Conservation (phyloP, 139 green algal genomes). For the Picochlorum sp. region DNA sequence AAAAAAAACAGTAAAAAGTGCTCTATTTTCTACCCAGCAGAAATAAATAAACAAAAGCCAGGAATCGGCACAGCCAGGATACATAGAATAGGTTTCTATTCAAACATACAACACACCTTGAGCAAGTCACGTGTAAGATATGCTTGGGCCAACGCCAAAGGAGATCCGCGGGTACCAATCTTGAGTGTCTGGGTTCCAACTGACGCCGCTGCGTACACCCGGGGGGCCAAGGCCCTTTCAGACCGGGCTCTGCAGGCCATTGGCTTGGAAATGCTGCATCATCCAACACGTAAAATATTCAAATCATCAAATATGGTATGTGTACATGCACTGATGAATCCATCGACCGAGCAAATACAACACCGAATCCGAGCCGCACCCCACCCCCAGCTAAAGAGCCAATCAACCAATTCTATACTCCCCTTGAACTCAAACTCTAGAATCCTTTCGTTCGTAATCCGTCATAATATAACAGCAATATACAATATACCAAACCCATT, state of each 20-base stretch:
- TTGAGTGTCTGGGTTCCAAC: constrained; percentile 54
- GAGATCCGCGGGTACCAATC: constrained; percentile 75
- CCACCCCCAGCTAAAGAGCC: no score
- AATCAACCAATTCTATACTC: no score
- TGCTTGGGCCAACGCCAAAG: constrained; percentile 92
- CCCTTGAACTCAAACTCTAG: no score
- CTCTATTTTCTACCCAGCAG: background rate
- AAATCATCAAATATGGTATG: no score
- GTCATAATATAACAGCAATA: background rate
- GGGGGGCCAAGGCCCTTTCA: background rate
- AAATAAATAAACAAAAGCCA: background rate
- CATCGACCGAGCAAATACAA: no score
- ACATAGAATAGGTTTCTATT: background rate
- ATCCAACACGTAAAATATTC: no score
- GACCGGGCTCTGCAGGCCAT: background rate
- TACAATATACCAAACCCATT: background rate
- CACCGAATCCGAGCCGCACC: no score
- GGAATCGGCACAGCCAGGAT: background rate
- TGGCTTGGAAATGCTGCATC: background rate
- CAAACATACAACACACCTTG: no score
- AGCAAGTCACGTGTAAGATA: constrained; percentile 94
- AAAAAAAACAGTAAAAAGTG: background rate
- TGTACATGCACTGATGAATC: no score
- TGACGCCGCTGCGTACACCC: constrained; percentile 13
- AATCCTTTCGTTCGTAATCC: background rate